Conservation (phyloP, 371 early-diverging fungal species). For the Syncephalastrum contaminatum region DNA sequence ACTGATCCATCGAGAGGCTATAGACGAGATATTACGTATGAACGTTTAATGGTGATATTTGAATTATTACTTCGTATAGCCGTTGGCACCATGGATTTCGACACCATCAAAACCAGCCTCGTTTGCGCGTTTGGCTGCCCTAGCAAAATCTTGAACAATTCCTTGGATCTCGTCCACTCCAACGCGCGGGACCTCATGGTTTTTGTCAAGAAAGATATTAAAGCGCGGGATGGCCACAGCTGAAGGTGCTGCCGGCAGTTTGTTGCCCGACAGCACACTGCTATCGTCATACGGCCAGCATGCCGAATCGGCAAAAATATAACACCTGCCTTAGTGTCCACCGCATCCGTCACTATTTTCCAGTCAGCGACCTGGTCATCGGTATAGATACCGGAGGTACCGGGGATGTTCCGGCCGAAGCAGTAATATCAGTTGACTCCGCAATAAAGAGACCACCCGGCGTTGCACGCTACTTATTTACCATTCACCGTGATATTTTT, state of each 20-base stretch:
- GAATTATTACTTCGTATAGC: conserved; percentile 26
- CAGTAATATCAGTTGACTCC: conserved; percentile 51
- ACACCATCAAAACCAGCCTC: conserved; percentile 19
- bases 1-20: conserved; percentile 55
- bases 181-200: conserved; percentile 25
- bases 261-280: too few species aligned
- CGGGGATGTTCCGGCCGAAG: conserved; percentile 34
- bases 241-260: too few species aligned
- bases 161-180: conserved; percentile 38
- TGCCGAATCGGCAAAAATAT: conserved; percentile 64
- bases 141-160: conserved; percentile 33
- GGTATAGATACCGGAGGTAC: conserved; percentile 46
- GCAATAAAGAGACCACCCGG: conserved; percentile 55
- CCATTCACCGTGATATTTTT: too few species aligned
- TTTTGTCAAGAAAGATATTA: too few species aligned
- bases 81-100: conserved; percentile 63
- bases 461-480: conserved; percentile 57
- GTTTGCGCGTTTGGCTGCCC: conserved; percentile 4
- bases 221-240: too few species aligned
- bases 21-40: too few species aligned
- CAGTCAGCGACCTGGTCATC: conserved; percentile 53
- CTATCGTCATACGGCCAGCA: conserved; percentile 20
- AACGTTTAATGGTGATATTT: too few species aligned
- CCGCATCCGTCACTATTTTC: conserved; percentile 55
- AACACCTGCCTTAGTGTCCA: conserved; percentile 55